Evolutionary conservation across 805 yeast species (phyloP).

Genomic region (Wickerhamomyces alni): DNA sequence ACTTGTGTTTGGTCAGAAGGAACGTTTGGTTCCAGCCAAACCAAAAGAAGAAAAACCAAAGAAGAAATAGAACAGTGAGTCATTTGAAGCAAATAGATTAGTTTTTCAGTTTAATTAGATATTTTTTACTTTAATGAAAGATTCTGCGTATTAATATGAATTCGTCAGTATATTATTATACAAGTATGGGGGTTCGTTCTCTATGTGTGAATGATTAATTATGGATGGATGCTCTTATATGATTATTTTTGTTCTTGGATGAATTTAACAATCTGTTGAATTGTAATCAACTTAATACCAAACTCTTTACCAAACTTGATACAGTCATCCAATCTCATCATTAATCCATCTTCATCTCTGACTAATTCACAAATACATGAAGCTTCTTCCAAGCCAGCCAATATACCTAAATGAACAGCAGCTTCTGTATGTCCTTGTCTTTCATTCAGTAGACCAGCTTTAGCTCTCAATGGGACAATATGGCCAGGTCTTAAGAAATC

Average conservation of each 20-base stretch:
- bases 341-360: conserved; percentile 85
- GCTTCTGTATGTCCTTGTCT: conserved; percentile 99
- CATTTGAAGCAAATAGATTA: background rate
- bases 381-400: conserved; percentile 77
- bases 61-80: background rate
- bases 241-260: conserved; percentile 20
- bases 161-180: background rate
- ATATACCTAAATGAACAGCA: conserved; percentile 76
- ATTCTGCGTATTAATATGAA: background rate
- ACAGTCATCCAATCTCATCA: conserved; percentile 93
- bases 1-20: conserved; percentile 66
- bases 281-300: conserved; percentile 67
- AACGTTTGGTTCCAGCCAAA: conserved; percentile 68
- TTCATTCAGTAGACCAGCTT: conserved; percentile 68
- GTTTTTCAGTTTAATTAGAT: background rate
- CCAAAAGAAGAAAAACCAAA: conserved; percentile 28
- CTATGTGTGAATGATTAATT: too few species aligned
- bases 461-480: conserved; percentile 86
- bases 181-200: too few species aligned
- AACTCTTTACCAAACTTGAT: conserved; percentile 55
- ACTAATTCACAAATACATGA: conserved; percentile 94
- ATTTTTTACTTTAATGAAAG: too few species aligned
- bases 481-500: conserved; percentile 94
- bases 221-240: too few species aligned
- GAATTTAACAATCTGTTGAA: conserved; percentile 63